Base-by-base conservation (phyloP, 1,284 basidiomycete species). In the Xerocomus nothofagi region DNA sequence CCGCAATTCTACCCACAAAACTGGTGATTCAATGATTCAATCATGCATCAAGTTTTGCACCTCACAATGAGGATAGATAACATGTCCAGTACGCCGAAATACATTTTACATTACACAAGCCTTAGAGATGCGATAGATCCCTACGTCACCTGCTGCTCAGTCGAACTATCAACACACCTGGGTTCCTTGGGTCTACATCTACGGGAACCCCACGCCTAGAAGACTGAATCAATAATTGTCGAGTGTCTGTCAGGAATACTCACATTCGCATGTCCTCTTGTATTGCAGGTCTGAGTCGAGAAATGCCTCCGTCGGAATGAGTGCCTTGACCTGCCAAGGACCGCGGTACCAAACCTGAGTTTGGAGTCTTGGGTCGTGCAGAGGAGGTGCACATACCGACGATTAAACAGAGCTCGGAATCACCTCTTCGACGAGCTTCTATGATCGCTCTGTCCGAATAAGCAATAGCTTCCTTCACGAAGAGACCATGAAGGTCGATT, bases 281-380 rank as follows among this genome's bases (percentile, higher is more conserved):
- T 49, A 98, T 89, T 6, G 93, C 93, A 11, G 95, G 96, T 66
- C 89, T 94, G 66, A 98, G 82, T 68, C 93, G 94, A 8, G 91
- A 82, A n/a, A 84, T 74, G 46, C 91, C 86, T 27, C 82, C 80
- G 40, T 79, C 73, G 21, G 91, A 93, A 69, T 98, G 96, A 21
- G 91, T 76, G 10, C 95, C 95, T 71, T 92, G 88, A 10, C 84
- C 83, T 74, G 18, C 39, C 24, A 29, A 42, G 48, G 47, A 50
- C 31, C 41, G 27, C 21, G 46, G 27, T 36, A 27, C 14, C 11
- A 26, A 31, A n/a, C 26, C 15, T 20, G 33, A 40, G 4, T 21
- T 18, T 3, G 29, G 11, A 38, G 11, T 4, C 1, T 8, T 11
- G 26, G 6, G 20, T 27, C 20, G 9, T 15, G 26, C 20, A 48